Percentiles rank a stretch among this genome's conserved stretches.
Conservation (phyloP, 768 basidiomycete genomes). For the Termitomyces eurrhizus region DNA sequence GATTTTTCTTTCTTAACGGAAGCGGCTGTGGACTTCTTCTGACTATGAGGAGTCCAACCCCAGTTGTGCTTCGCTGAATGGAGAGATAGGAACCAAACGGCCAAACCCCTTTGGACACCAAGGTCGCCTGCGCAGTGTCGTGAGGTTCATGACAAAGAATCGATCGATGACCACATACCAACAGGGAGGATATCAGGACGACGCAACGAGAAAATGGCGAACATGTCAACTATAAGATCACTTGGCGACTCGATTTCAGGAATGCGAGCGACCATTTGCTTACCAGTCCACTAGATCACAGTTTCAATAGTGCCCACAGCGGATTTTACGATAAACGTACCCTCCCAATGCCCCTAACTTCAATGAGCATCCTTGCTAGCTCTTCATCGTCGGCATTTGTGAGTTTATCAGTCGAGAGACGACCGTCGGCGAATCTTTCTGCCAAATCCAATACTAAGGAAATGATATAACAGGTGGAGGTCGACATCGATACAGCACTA, state of each 20-base stretch:
- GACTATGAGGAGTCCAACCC: slow-evolving; percentile 37
- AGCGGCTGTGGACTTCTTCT: slow-evolving; percentile 34
- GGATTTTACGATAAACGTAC: slow-evolving; percentile 33
- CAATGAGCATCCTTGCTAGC: slow-evolving; percentile 68
- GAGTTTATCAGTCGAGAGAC: slow-evolving; percentile 71
- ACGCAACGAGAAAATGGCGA: slow-evolving; percentile 82
- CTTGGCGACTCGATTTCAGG: background rate
- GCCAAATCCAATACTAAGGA: slow-evolving; percentile 73
- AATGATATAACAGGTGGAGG: background rate
- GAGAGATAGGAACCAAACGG: slow-evolving; percentile 64
- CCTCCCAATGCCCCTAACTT: slow-evolving; percentile 75
- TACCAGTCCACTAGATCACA: slow-evolving; percentile 56
- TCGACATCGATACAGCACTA: background rate
- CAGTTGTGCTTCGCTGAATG: slow-evolving; percentile 51
- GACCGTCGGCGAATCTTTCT: slow-evolving; percentile 73
- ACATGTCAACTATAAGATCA: slow-evolving; percentile 73
- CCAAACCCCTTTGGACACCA: slow-evolving; percentile 73
- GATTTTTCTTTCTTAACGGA: slow-evolving; percentile 3
- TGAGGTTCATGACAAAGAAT: background rate
- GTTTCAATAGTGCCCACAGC: slow-evolving; percentile 1
- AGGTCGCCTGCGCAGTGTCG: slow-evolving; percentile 56
- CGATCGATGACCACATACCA: slow-evolving; percentile 19
- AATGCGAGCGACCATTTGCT: slow-evolving; percentile 1
- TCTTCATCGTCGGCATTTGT: slow-evolving; percentile 72
- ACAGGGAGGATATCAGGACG: slow-evolving; percentile 73